A percentile compares a stretch with the other conserved stretches of the same genome.
Evolutionary conservation across 1,139 yeast species (phyloP).

Genomic region (Debaryomyces udenii): DNA sequence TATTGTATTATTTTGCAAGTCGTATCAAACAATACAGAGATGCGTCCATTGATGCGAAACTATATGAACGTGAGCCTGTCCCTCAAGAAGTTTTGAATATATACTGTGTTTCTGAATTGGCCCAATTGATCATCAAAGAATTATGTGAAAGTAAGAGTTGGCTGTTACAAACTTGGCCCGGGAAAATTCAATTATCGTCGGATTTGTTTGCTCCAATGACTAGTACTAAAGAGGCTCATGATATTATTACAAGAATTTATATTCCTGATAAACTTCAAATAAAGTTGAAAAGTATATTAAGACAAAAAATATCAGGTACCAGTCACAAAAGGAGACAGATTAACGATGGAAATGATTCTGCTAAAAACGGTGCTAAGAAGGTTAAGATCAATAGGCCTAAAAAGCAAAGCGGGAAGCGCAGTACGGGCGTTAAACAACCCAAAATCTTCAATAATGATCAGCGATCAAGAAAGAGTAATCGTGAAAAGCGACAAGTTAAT

Average conservation of each 20-base stretch:
- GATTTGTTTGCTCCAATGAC: constrained; percentile 67
- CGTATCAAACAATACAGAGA: constrained; percentile 82
- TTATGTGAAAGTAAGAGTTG: constrained; percentile 62
- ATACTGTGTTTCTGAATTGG: constrained; percentile 71
- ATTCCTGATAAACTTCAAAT: constrained; percentile 47
- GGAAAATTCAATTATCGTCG: constrained; percentile 64
- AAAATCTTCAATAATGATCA: constrained; percentile 1
- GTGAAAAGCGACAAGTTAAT: constrained; percentile 40
- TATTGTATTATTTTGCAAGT: constrained; percentile 75
- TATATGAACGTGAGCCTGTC: constrained; percentile 32
- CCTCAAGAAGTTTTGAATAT: constrained; percentile 42
- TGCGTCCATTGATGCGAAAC: constrained; percentile 40
- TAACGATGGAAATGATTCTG: neutral
- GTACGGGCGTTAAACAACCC: constrained; percentile 1
- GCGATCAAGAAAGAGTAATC: constrained; percentile 47
- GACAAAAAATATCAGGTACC: constrained; percentile 24
- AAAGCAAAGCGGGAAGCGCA: constrained; percentile 5
- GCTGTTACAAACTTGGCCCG: constrained; percentile 82
- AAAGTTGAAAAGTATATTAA: constrained; percentile 30
- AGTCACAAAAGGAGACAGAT: constrained; percentile 16
- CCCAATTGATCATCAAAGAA: constrained; percentile 66
- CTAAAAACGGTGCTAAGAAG: constrained; percentile 4
- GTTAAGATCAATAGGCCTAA: neutral
- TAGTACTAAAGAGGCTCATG: constrained; percentile 46
- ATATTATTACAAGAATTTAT: constrained; percentile 48